A percentile compares a stretch with the other conserved stretches of the same genome.
Conservation (phyloP, 2,329 filamentous ascomycete genomes). For the Trichoderma hamatum region DNA sequence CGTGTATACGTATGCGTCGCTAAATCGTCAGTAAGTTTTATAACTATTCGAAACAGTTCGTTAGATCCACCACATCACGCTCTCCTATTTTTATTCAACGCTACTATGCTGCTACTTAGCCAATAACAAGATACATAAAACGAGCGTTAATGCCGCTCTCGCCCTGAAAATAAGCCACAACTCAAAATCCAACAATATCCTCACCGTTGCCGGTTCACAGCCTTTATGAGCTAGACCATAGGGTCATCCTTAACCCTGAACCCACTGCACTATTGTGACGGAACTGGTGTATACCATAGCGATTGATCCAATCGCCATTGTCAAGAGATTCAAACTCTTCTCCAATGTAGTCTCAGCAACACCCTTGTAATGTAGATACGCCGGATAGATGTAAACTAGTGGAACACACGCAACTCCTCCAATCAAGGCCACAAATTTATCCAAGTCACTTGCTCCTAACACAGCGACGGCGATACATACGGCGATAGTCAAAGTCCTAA, state of each 20-base stretch:
- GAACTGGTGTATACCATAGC: slow-evolving; percentile 74
- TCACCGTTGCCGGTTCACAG: not conserved
- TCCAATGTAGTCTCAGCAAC: slow-evolving; percentile 59
- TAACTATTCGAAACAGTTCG: not conserved
- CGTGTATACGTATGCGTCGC: not conserved
- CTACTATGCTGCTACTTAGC: not conserved
- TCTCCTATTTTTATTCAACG: not conserved
- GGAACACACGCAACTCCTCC: slow-evolving; percentile 75
- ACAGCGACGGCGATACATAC: slow-evolving; percentile 65
- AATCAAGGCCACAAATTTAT: slow-evolving; percentile 75
- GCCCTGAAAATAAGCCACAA: not conserved
- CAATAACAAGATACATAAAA: not conserved
- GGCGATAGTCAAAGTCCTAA: slow-evolving; percentile 60
- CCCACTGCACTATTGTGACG: slow-evolving; percentile 55
- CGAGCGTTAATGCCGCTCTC: not conserved
- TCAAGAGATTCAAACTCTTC: slow-evolving; percentile 61
- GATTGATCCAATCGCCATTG: slow-evolving; percentile 65
- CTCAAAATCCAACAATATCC: not conserved
- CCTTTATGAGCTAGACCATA: not conserved
- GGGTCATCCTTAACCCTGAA: slow-evolving; percentile 27
- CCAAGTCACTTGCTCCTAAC: slow-evolving; percentile 67
- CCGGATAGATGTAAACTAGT: slow-evolving; percentile 76
- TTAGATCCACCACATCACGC: not conserved
- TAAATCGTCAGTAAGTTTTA: not conserved
- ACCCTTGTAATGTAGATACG: slow-evolving; percentile 69